These are phyloP conservation scores for Sporothrix dimorphospora DNA, from an alignment of 2,329 filamentous ascomycete genomes.

Conservation along the genomic window DNA sequence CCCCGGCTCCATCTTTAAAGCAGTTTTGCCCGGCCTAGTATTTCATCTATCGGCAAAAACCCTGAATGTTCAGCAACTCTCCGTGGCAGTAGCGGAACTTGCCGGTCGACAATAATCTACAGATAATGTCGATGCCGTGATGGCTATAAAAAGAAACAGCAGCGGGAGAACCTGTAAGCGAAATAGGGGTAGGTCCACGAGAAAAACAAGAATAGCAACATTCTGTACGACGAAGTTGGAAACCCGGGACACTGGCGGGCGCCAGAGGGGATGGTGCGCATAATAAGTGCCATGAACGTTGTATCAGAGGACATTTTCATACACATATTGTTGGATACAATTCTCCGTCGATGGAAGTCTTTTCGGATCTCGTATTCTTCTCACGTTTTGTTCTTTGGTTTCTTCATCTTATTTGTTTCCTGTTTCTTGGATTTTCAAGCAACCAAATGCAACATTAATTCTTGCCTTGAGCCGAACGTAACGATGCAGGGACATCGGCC, in stretches of 20 bases:
- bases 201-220: background rate
- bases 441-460: conserved; percentile 9
- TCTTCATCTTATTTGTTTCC: background rate
- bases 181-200: background rate
- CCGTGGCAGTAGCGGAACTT: background rate
- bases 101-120: background rate
- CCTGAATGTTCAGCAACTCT: background rate
- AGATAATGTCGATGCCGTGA: background rate
- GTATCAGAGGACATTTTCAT: background rate
- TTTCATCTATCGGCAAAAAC: background rate
- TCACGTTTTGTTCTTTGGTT: background rate
- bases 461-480: background rate
- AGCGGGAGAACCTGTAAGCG: background rate
- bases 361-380: background rate
- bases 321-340: background rate
- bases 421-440: conserved; percentile 7
- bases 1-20: background rate
- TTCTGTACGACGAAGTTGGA: background rate
- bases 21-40: background rate
- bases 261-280: background rate
- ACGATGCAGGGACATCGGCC: background rate
- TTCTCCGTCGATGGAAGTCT: background rate
- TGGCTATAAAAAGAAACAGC: conserved; percentile 4
- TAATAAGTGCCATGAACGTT: background rate
- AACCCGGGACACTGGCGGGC: background rate